Evolutionary conservation across 495 filamentous ascomycete genomes (phyloP).

Genomic region (Lepidopterella palustris): DNA sequence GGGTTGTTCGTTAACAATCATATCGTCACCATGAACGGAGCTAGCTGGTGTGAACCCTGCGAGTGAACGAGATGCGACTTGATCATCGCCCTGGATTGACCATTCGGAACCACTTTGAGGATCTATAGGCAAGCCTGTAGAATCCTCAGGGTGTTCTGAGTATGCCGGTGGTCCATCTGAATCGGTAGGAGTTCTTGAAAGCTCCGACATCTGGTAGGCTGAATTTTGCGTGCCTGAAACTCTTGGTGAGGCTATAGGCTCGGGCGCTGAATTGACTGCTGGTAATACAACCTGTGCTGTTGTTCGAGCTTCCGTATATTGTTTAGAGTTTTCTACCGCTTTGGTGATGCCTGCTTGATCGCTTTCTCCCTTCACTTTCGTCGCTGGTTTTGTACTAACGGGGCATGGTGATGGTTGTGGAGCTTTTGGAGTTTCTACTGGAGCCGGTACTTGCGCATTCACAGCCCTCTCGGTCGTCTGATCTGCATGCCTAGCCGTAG

Average conservation of each 20-base stretch:
- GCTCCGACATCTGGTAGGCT: too few species aligned
- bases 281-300: background rate
- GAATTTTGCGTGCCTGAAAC: too few species aligned
- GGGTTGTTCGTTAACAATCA: background rate
- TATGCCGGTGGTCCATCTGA: background rate
- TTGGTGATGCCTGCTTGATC: background rate
- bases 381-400: background rate
- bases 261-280: background rate
- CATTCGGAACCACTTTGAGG: background rate
- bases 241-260: too few species aligned
- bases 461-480: conserved; percentile 21
- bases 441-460: conserved; percentile 13
- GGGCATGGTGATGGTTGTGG: background rate
- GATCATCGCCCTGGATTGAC: background rate
- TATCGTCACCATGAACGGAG: background rate
- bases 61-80: background rate
- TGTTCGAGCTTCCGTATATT: background rate
- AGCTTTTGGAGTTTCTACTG: conserved; percentile 9
- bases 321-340: background rate
- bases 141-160: background rate
- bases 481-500: conserved; percentile 13
- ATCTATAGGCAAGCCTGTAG: background rate
- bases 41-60: background rate
- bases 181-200: background rate
- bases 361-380: background rate